Conservation (phyloP, 1,139 yeast genomes). For the Candida pseudocylindracea region DNA sequence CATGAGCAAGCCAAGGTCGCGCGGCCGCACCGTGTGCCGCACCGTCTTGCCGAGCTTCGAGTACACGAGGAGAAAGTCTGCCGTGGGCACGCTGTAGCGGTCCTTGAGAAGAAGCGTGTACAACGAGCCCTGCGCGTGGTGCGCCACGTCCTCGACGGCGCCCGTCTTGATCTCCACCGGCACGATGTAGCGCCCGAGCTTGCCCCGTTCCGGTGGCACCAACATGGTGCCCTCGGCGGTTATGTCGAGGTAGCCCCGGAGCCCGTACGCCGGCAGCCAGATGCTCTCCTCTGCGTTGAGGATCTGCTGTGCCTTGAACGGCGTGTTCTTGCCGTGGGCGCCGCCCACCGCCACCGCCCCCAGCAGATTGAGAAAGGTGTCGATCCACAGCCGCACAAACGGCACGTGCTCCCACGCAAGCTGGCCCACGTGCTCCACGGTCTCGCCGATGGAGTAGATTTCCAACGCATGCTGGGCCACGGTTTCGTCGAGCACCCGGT, state of each 20-base stretch:
- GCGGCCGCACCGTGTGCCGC: conserved; percentile 27
- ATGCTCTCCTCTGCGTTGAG: conserved; percentile 78
- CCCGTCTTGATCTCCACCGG: conserved; percentile 92
- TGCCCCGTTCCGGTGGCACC: conserved; percentile 1
- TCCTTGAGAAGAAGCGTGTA: conserved; percentile 67
- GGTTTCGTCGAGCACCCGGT: conserved; percentile 19
- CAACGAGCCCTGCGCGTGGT: conserved; percentile 76
- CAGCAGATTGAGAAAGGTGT: conserved; percentile 13
- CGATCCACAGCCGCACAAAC: conserved; percentile 43
- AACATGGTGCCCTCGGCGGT: conserved; percentile 20
- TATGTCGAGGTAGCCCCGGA: conserved; percentile 83
- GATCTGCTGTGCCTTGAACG: conserved; percentile 13
- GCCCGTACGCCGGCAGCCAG: conserved; percentile 79
- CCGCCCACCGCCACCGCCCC: conserved; percentile 5
- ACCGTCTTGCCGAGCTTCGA: conserved; percentile 34
- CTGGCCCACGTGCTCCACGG: conserved; percentile 17
- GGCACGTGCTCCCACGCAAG: conserved; percentile 21
- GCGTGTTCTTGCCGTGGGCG: too few relatives aligned
- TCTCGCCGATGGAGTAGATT: conserved; percentile 34
- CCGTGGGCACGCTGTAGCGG: conserved; percentile 46
- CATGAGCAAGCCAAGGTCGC: conserved; percentile 38
- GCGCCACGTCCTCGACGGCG: conserved; percentile 28
- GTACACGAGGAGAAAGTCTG: conserved; percentile 51
- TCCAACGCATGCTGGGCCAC: conserved; percentile 10
- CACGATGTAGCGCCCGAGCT: conserved; percentile 21